These are phyloP conservation scores for Penicillium sp. DNA, from an alignment of 2,329 filamentous ascomycete genomes.

Conservation along the genomic window DNA sequence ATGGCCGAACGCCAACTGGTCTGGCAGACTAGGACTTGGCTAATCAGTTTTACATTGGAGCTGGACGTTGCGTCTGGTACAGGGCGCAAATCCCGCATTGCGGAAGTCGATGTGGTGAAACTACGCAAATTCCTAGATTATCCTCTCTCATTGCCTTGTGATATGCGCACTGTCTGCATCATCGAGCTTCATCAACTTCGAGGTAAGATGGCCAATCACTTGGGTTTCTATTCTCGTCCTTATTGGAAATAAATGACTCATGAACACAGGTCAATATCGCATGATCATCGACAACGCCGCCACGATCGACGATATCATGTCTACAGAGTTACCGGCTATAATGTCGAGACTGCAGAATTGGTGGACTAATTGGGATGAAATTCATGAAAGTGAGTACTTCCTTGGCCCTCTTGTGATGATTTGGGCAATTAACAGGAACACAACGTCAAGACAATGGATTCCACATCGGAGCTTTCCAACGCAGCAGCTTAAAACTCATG, in stretches of 20 bases:
- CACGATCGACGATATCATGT: constrained; percentile 28
- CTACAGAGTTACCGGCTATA: constrained; percentile 32
- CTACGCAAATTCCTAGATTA: constrained; percentile 38
- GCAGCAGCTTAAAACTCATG: constrained; percentile 38
- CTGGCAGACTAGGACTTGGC: constrained; percentile 39
- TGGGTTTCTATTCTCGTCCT: background rate
- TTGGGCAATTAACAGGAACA: background rate
- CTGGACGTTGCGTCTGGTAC: constrained; percentile 39
- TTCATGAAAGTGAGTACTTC: constrained; percentile 32
- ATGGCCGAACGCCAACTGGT: constrained; percentile 38
- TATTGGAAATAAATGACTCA: constrained; percentile 3
- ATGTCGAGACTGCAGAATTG: constrained; percentile 35
- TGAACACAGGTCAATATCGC: constrained; percentile 27
- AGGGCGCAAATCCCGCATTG: constrained; percentile 37
- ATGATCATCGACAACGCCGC: constrained; percentile 31
- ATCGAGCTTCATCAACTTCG: constrained; percentile 40
- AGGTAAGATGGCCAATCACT: constrained; percentile 16
- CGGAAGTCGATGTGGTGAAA: constrained; percentile 35
- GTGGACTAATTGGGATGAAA: constrained; percentile 39
- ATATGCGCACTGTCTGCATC: constrained; percentile 38
- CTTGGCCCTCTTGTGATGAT: background rate
- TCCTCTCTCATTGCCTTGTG: constrained; percentile 36
- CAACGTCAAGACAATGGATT: constrained; percentile 35
- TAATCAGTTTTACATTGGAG: constrained; percentile 38
- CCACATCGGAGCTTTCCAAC: constrained; percentile 39